phyloP scores from a whole-genome alignment of 345 rosid species.

The Angophora floribunda region DNA sequence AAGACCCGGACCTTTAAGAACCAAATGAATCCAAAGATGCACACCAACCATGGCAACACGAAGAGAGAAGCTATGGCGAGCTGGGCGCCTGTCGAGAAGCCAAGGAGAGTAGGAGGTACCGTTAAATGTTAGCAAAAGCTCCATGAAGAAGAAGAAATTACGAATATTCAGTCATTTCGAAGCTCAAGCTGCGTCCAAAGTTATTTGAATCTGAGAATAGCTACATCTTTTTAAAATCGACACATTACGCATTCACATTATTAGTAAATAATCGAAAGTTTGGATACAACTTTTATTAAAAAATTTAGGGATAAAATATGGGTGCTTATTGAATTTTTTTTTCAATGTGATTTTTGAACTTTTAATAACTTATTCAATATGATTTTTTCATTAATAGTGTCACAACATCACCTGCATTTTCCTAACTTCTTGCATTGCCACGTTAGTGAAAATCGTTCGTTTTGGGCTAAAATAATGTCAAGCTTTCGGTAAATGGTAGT shows the following conservation, averaged over 20 bases:
- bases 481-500: background rate
- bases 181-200: background rate
- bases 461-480: background rate
- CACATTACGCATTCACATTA: background rate
- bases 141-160: background rate
- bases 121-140: background rate
- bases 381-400: background rate
- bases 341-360: background rate
- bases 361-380: no score
- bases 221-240: background rate
- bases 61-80: background rate
- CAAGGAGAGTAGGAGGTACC: background rate
- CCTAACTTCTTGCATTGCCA: background rate
- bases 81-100: background rate
- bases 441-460: background rate
- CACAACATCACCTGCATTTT: background rate
- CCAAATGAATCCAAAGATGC: background rate
- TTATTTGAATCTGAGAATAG: background rate
- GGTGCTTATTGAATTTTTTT: background rate
- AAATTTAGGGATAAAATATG: background rate
- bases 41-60: background rate
- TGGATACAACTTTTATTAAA: background rate
- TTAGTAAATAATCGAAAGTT: background rate
- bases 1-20: background rate
- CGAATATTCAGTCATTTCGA: background rate